phyloP scores from a whole-genome alignment of 805 yeast genomes.

The Ogataea neopini region DNA sequence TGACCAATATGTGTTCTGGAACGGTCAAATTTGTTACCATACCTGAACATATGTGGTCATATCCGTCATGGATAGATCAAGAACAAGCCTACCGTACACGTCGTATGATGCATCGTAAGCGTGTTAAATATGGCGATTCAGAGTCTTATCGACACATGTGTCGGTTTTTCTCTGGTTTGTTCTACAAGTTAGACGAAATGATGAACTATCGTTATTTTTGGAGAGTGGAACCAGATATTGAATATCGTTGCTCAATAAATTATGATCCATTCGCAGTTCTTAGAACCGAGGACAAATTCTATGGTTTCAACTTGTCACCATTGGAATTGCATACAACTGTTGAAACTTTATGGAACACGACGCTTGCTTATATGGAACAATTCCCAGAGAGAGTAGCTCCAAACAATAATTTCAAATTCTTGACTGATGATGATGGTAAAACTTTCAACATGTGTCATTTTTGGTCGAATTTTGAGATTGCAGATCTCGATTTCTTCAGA shows the following conservation, averaged over 20 bases:
- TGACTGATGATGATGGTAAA: conserved; percentile 46
- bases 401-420: conserved; percentile 47
- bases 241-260: conserved; percentile 56
- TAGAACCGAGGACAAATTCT: conserved; percentile 43
- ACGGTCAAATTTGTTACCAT: conserved; percentile 57
- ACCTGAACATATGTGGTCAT: conserved; percentile 62
- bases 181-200: conserved; percentile 48
- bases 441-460: conserved; percentile 59
- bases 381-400: conserved; percentile 48
- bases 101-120: conserved; percentile 42
- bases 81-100: conserved; percentile 49
- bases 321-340: conserved; percentile 55
- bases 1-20: conserved; percentile 55
- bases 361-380: conserved; percentile 44
- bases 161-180: conserved; percentile 69
- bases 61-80: conserved; percentile 64
- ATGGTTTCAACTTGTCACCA: conserved; percentile 54
- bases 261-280: conserved; percentile 53
- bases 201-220: conserved; percentile 54
- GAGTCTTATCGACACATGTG: conserved; percentile 65
- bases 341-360: conserved; percentile 50
- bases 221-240: conserved; percentile 62
- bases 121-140: conserved; percentile 48
- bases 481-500: conserved; percentile 59
- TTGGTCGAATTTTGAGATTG: conserved; percentile 68